phyloP scores from a whole-genome alignment of 164 flowering plant species.

The Euptelea pleiosperma region DNA sequence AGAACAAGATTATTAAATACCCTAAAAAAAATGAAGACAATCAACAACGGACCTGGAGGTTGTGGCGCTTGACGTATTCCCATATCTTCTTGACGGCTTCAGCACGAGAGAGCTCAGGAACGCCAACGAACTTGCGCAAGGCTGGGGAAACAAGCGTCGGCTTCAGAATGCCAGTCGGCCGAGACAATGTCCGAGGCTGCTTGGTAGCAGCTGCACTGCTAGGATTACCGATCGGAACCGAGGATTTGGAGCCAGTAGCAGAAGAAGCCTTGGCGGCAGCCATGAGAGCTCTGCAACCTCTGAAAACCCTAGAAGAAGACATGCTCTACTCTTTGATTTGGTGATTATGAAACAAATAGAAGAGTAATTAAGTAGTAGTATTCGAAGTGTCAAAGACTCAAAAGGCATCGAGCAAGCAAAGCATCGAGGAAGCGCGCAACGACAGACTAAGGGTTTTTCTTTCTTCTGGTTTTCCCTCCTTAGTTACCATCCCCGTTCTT shows the following conservation, averaged over 20 bases:
- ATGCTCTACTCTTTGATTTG: no score
- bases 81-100: slow-evolving; percentile 69
- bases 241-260: background rate
- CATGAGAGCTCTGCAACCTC: slow-evolving; percentile 21
- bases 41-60: slow-evolving; percentile 52
- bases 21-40: no score
- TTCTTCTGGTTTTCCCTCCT: no score
- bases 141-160: slow-evolving; percentile 44
- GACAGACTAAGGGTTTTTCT: no score
- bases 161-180: slow-evolving; percentile 29
- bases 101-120: slow-evolving; percentile 46
- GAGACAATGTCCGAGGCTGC: slow-evolving; percentile 1
- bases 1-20: no score
- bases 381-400: no score
- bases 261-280: slow-evolving; percentile 11
- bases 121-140: slow-evolving; percentile 47
- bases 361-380: no score
- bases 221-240: background rate
- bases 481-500: no score
- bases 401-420: no score
- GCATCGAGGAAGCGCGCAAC: no score
- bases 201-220: background rate
- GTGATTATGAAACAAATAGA: no score
- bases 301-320: slow-evolving; percentile 22
- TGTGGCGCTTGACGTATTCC: slow-evolving; percentile 60